These are phyloP conservation scores for Pseudogymnoascus sp. DNA, from an alignment of 2,329 filamentous ascomycete genomes.

Conservation along the genomic window DNA sequence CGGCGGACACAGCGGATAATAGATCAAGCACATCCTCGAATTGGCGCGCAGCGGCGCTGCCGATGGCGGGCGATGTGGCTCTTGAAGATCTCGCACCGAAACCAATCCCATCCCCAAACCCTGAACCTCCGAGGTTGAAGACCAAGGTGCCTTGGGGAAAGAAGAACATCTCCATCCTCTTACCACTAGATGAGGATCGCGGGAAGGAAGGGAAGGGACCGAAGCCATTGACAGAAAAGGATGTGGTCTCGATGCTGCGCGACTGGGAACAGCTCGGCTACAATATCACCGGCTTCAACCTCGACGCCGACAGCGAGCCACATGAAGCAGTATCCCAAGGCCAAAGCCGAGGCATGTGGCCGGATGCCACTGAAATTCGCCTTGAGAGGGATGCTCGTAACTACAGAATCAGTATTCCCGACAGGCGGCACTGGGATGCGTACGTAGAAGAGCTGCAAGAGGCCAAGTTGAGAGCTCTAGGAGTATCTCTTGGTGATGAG, in stretches of 20 bases:
- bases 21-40: background rate
- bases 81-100: slow-evolving; percentile 14
- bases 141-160: slow-evolving; percentile 70
- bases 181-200: slow-evolving; percentile 60
- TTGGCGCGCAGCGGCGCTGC: slow-evolving; percentile 19
- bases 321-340: slow-evolving; percentile 18
- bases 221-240: slow-evolving; percentile 44
- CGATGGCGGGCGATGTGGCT: slow-evolving; percentile 12
- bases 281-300: slow-evolving; percentile 58
- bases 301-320: slow-evolving; percentile 38
- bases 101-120: slow-evolving; percentile 23
- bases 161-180: slow-evolving; percentile 62
- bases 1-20: background rate
- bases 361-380: slow-evolving; percentile 49
- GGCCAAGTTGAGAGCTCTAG: slow-evolving; percentile 84
- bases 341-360: slow-evolving; percentile 64
- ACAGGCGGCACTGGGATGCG: slow-evolving; percentile 52
- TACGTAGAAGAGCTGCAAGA: slow-evolving; percentile 81
- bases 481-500: slow-evolving; percentile 71
- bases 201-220: slow-evolving; percentile 48
- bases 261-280: slow-evolving; percentile 65
- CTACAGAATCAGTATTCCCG: slow-evolving; percentile 59
- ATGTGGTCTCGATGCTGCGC: slow-evolving; percentile 53
- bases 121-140: slow-evolving; percentile 48
- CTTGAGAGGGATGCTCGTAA: slow-evolving; percentile 44